Evolutionary conservation across 1,284 basidiomycete genomes (phyloP), one percentile per base, ranked within the genome.

Genomic region (Ceratobasidium sp.): DNA sequence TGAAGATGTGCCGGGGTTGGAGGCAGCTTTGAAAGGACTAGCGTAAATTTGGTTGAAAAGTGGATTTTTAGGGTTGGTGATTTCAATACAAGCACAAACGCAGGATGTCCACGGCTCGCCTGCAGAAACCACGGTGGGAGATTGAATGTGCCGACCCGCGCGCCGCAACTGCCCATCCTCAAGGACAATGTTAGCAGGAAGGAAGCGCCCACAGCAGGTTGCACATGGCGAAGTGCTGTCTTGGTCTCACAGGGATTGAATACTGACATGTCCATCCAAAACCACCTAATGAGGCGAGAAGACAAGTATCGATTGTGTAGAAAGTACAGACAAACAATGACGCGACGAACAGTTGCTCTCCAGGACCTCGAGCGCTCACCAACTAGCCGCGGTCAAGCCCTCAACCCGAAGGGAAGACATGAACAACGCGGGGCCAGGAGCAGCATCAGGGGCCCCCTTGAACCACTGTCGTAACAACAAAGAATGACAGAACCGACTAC

Each of bases 1-100:
- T 0, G 87, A 87, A 1, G 81, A 83, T 8, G 88, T 96, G 22
- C 82, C 82, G 19, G 94, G 93, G 6, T 82, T 96, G 77, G 82
- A 81, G 74, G 84, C 84, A 48, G 83, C 86, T 14, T 22, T 80
- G 46, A 59, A 71, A 29, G 46, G 41, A 9, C 59, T 46, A 16
- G 31, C 13, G 29, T 58, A 34, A 71, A n/a, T 4, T 19, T 31
- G 27, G 39, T 27, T 22, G 29, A 46, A 48, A 9, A 13, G 27
- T 9, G 49, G 6, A 65, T 31, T 65, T 39, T n/a, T 1, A 43
- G 29, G 37, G 19, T 61, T 41, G 2, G 24, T 9, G 34, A 34
- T 34, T 34, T 34, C 34, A 34, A 8, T 34, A 34, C 34, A 8
- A 34, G 34, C 34, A 34, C 2, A 34, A 8, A 8, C 34, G 8